These are phyloP conservation scores for Sclerotinia spermophila DNA, from an alignment of 2,329 filamentous ascomycete genomes.

Conservation along the genomic window DNA sequence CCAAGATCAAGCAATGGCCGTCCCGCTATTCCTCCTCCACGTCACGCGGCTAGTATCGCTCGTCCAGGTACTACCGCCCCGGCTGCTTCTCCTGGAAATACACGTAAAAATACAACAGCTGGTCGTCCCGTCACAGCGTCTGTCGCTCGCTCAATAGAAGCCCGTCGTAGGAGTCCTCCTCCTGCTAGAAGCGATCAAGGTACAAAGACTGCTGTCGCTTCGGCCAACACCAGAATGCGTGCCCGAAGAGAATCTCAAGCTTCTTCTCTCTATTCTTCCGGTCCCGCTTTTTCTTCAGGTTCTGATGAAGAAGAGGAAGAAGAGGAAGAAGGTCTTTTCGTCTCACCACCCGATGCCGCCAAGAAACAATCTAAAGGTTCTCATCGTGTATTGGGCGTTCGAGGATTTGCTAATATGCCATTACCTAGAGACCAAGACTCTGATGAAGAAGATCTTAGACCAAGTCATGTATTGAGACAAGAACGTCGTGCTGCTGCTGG, in stretches of 20 bases:
- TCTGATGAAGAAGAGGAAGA: background rate
- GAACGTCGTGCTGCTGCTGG: background rate
- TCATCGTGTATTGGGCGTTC: background rate
- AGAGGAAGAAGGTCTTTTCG: background rate
- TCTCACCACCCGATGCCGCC: background rate
- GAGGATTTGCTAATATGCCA: constrained; percentile 8
- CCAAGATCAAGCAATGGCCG: background rate
- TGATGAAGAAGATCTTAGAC: constrained; percentile 1
- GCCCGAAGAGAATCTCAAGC: background rate
- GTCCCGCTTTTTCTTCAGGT: background rate
- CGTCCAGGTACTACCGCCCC: too few species aligned
- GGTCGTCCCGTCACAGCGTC: background rate
- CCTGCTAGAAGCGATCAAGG: background rate
- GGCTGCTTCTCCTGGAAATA: background rate
- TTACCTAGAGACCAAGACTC: constrained; percentile 6
- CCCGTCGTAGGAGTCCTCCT: background rate
- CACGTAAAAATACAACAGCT: background rate
- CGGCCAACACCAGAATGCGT: background rate
- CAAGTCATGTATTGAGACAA: background rate
- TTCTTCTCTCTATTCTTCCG: background rate
- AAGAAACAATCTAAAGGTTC: background rate
- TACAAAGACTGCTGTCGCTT: background rate
- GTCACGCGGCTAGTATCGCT: background rate
- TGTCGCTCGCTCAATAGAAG: background rate
- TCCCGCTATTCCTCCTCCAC: background rate